Conservation (phyloP, 2,329 filamentous ascomycete genomes). For the Phialemonium atrogriseum region DNA sequence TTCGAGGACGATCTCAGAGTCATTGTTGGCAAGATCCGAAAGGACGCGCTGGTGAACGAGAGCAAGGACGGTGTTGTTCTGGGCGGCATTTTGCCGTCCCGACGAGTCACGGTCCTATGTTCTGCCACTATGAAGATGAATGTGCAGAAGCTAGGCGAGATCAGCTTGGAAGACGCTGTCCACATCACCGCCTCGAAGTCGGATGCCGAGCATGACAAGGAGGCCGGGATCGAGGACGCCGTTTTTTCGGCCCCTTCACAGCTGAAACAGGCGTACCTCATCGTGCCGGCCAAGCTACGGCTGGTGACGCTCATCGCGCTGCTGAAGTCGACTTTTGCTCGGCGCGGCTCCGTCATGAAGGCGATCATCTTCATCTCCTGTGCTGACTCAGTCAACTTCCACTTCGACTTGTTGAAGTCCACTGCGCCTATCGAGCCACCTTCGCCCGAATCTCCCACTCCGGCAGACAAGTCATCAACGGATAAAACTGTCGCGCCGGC, state of each 20-base stretch:
- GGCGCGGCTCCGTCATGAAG: slow-evolving; percentile 90
- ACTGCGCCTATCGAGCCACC: slow-evolving; percentile 20
- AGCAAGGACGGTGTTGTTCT: slow-evolving; percentile 50
- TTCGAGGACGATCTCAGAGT: slow-evolving; percentile 91
- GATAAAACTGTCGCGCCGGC: slow-evolving; percentile 58
- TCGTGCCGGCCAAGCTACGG: slow-evolving; percentile 83
- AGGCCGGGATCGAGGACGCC: slow-evolving; percentile 39
- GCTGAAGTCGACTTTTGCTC: slow-evolving; percentile 78
- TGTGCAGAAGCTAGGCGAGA: slow-evolving; percentile 86
- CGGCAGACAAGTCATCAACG: slow-evolving; percentile 18
- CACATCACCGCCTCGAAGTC: slow-evolving; percentile 66
- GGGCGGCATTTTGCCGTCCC: slow-evolving; percentile 58
- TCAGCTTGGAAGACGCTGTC: slow-evolving; percentile 86
- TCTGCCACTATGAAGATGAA: slow-evolving; percentile 98
- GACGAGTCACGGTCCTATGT: slow-evolving; percentile 81
- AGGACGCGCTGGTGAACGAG: slow-evolving; percentile 49
- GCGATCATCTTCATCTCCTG: slow-evolving; percentile 95
- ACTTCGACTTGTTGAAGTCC: slow-evolving; percentile 71
- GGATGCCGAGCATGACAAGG: slow-evolving; percentile 33
- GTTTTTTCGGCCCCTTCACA: slow-evolving; percentile 81
- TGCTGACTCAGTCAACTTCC: slow-evolving; percentile 93
- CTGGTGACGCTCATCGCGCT: slow-evolving; percentile 80
- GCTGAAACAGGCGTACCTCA: slow-evolving; percentile 82
- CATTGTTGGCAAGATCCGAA: slow-evolving; percentile 72
- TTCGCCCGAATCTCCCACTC: slow-evolving; percentile 18